Conservation (phyloP, 1,284 basidiomycete species). For the Cutaneotrichosporon mucoides region DNA sequence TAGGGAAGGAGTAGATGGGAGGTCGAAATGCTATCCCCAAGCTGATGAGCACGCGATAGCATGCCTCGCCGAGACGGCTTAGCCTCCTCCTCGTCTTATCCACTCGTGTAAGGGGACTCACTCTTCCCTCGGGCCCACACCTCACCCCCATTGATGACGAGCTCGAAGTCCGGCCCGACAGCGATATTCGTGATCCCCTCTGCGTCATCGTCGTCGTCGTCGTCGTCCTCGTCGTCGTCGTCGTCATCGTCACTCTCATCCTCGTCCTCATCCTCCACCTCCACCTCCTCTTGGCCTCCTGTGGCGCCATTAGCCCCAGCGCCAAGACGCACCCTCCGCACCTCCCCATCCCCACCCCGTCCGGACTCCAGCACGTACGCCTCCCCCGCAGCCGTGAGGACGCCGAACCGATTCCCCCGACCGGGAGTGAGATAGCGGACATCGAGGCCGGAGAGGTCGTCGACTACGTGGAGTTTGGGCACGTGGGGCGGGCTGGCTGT, state of each 20-base stretch:
- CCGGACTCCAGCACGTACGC: neutral
- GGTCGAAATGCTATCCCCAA: no score
- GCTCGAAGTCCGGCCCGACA: neutral
- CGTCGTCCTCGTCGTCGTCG: neutral
- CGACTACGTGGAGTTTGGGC: neutral
- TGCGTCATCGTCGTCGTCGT: neutral
- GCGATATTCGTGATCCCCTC: neutral
- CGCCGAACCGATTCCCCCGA: neutral
- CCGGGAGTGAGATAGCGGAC: neutral
- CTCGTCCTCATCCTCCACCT: neutral
- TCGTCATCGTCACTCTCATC: no score
- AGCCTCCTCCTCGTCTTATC: no score
- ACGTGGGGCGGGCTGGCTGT: neutral
- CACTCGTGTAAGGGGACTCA: neutral
- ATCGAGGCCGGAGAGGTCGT: neutral
- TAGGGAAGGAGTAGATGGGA: no score
- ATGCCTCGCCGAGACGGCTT: no score
- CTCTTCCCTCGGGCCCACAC: slow-evolving; percentile 1
- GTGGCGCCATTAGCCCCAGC: neutral
- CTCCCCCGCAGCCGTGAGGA: slow-evolving; percentile 1
- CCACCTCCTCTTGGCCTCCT: neutral
- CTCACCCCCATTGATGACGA: neutral
- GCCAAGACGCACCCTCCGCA: neutral
- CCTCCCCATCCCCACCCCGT: neutral
- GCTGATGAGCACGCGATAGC: no score